Percentiles rank a stretch among this genome's conserved stretches.
These are phyloP conservation scores for Erodium trifolium DNA, from an alignment of 441 rosid genomes.

Conservation along the genomic window DNA sequence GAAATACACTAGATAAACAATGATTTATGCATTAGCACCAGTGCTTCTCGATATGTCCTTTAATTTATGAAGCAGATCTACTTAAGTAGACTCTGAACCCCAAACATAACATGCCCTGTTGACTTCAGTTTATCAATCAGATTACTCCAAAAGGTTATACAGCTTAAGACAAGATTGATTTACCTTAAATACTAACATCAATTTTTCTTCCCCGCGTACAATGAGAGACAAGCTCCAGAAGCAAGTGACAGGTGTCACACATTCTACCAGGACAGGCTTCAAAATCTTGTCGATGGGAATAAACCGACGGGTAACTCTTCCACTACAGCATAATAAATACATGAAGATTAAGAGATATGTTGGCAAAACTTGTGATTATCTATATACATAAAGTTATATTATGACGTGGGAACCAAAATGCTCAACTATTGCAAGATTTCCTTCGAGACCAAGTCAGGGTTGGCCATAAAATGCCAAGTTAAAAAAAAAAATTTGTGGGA, in stretches of 20 bases:
- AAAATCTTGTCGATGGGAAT: constrained; percentile 59
- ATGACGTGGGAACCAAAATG: not conserved
- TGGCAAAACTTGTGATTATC: not conserved
- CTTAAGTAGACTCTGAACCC: not conserved
- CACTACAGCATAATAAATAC: constrained; percentile 31
- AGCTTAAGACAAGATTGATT: constrained; percentile 1
- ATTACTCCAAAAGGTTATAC: not conserved
- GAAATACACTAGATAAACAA: not conserved
- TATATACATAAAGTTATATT: not conserved
- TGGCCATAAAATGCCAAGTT: not conserved
- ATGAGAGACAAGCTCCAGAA: constrained; percentile 73
- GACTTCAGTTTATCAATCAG: not conserved
- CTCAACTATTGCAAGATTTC: constrained; percentile 1
- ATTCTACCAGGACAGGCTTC: constrained; percentile 71
- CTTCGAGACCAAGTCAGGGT: constrained; percentile 1
- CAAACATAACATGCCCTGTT: not conserved
- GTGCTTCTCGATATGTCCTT: not conserved
- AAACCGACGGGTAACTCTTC: constrained; percentile 48
- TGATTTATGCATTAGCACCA: not conserved
- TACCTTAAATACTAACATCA: constrained; percentile 69
- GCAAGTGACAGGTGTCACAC: constrained; percentile 72
- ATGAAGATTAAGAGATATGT: constrained; percentile 2
- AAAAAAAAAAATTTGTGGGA: not conserved
- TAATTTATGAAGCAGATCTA: not conserved
- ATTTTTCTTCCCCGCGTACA: constrained; percentile 55